Evolutionary conservation across 805 yeast species (phyloP).

Genomic region (Cyberlindnera lachancei): DNA sequence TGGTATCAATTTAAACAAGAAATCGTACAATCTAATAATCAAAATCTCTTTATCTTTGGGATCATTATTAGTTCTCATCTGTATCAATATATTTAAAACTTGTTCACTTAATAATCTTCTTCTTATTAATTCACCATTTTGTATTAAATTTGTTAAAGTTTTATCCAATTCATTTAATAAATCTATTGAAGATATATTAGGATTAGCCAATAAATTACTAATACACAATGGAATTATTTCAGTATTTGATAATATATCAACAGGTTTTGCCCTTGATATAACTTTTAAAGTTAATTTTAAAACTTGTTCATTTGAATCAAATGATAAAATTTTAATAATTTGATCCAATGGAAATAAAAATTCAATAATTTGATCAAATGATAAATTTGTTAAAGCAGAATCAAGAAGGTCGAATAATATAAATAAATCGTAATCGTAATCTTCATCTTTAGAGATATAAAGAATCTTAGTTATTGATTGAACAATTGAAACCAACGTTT

Average conservation of each 20-base stretch:
- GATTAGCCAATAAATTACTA: constrained; percentile 3
- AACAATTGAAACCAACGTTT: too few relatives aligned
- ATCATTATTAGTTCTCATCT: constrained; percentile 6
- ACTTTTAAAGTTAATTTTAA: constrained; percentile 17
- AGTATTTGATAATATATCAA: constrained; percentile 19
- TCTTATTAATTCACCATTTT: constrained; percentile 14
- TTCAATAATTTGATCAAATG: constrained; percentile 13
- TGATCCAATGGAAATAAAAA: constrained; percentile 11
- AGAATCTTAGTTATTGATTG: too few relatives aligned
- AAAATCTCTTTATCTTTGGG: too few relatives aligned
- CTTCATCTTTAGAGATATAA: too few relatives aligned
- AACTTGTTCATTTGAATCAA: constrained; percentile 12
- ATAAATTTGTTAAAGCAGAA: constrained; percentile 7
- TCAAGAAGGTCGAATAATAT: constrained; percentile 12
- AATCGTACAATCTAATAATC: constrained; percentile 9
- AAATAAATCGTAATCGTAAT: too few relatives aligned
- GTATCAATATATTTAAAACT: constrained; percentile 3
- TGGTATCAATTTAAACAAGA: constrained; percentile 11
- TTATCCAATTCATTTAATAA: constrained; percentile 18
- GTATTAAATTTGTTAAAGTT: constrained; percentile 8
- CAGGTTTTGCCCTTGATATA: constrained; percentile 16
- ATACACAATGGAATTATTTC: constrained; percentile 13
- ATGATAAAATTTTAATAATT: constrained; percentile 15
- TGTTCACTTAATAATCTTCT: constrained; percentile 14
- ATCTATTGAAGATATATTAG: constrained; percentile 4